These are phyloP conservation scores for Penicillium sp. DNA, from an alignment of 2,329 filamentous ascomycete species.

Conservation along the genomic window DNA sequence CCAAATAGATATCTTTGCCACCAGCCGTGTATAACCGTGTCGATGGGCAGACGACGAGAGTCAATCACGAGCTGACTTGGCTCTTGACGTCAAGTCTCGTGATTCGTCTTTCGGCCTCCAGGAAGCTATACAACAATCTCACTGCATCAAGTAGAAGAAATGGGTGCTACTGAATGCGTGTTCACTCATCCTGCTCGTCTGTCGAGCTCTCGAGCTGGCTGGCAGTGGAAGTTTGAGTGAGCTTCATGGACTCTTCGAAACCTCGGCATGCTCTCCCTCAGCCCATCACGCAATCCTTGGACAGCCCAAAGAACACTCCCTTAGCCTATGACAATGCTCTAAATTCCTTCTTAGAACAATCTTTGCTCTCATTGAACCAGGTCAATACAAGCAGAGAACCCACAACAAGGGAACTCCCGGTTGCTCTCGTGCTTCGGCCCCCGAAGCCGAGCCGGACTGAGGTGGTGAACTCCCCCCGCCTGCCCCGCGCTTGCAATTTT, in stretches of 20 bases:
- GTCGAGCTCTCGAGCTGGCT: neutral
- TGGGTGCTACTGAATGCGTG: neutral
- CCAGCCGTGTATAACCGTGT: constrained; percentile 5
- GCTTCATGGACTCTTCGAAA: constrained; percentile 6
- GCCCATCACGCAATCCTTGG: constrained; percentile 4
- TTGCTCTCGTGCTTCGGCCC: constrained; percentile 17
- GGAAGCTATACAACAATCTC: neutral
- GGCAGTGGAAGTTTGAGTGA: neutral
- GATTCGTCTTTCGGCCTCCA: constrained; percentile 10
- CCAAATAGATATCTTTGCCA: constrained; percentile 9
- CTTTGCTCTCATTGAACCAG: neutral
- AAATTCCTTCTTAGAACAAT: neutral
- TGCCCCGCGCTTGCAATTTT: constrained; percentile 30
- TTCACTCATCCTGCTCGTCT: neutral
- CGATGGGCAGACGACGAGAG: neutral
- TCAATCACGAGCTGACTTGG: neutral
- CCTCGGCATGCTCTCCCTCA: neutral
- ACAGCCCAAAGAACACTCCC: neutral
- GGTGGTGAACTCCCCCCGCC: constrained; percentile 20
- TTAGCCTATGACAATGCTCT: constrained; percentile 1
- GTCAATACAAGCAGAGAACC: neutral
- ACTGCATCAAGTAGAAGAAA: neutral
- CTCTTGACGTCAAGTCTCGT: constrained; percentile 9
- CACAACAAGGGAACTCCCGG: constrained; percentile 17
- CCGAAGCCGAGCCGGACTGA: constrained; percentile 16